Evolutionary conservation across 2,329 filamentous ascomycete species (phyloP).

Genomic region (Apiospora pterosperma): DNA sequence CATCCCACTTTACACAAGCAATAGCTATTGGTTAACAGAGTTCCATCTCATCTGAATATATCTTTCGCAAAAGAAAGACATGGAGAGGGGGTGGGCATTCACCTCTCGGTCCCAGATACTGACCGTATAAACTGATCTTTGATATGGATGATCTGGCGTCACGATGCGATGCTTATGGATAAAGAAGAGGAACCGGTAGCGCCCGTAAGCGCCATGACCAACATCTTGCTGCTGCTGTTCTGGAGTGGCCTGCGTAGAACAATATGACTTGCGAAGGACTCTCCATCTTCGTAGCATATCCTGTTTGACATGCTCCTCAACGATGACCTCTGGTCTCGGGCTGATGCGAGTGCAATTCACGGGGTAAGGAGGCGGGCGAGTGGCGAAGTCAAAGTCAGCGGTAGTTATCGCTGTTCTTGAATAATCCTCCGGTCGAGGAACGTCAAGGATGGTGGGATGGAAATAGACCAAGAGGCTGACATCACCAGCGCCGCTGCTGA

Average conservation of each 20-base stretch:
- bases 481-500: background rate
- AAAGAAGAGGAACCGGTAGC: background rate
- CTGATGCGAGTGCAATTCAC: background rate
- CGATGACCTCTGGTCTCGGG: background rate
- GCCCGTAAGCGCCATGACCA: background rate
- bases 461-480: background rate
- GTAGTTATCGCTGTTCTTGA: background rate
- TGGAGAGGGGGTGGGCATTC: background rate
- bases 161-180: background rate
- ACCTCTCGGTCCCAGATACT: background rate
- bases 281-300: background rate
- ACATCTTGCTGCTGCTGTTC: background rate
- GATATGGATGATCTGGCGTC: background rate
- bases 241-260: background rate
- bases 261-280: background rate
- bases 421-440: background rate
- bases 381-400: too few relatives aligned
- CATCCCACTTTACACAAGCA: background rate
- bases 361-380: too few relatives aligned
- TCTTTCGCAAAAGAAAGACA: background rate
- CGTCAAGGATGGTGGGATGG: background rate
- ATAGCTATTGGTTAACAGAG: background rate
- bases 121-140: background rate
- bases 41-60: background rate
- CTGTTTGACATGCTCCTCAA: background rate